Base-by-base conservation (phyloP, 148 eudicot species). In the Polygonum maritimum region DNA sequence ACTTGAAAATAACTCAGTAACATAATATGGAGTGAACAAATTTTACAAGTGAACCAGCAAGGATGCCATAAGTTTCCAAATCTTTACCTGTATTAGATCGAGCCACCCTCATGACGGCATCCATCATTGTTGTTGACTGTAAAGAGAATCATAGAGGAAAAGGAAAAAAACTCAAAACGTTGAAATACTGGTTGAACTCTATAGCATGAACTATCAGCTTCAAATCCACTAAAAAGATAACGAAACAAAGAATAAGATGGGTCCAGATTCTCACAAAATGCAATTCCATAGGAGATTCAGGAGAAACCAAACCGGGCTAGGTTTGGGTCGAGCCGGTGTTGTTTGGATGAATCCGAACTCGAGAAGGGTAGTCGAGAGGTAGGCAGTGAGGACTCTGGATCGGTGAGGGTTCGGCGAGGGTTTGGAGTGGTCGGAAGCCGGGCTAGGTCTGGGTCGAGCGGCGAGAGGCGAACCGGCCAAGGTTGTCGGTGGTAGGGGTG, bases 51-150 rank as follows among this genome's bases (percentile, higher is more conserved):
- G 90, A 83, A 62, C 99, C 99, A 15, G 97, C 97, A 80, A 95
- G 97, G 81, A 95, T 82, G 63, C 97, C 99, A 87, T 97, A 95
- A 70, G 97, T 95, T 83, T 95, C 97, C 81, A 95, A 84, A 80
- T 90, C 85, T 75, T 88, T 95, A 77, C 74, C 75, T 40, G 99
- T 90, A 76, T 95, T 95, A 26, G 97, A 90, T 84, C 87, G 89
- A 6, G 97, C 99, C 80, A 95, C 76, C 85, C 86, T 90, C 97
- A 95, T 76, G 84, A 95, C 92, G 74, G 90, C 88, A 81, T 95
- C 92, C 99, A 95, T 90, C 91, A 92, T 81, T 74, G 80, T 79
- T 19, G 99, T 86, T 71, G 99, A 88, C 99, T 95, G 91, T 75
- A 80, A 75, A 73, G 75, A 76, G 5, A 67, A 73, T 65, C 40